Evolutionary conservation across 305 asterid species (phyloP), one percentile per base, ranked within the genome.

Genomic region (Coffea humblotiana): DNA sequence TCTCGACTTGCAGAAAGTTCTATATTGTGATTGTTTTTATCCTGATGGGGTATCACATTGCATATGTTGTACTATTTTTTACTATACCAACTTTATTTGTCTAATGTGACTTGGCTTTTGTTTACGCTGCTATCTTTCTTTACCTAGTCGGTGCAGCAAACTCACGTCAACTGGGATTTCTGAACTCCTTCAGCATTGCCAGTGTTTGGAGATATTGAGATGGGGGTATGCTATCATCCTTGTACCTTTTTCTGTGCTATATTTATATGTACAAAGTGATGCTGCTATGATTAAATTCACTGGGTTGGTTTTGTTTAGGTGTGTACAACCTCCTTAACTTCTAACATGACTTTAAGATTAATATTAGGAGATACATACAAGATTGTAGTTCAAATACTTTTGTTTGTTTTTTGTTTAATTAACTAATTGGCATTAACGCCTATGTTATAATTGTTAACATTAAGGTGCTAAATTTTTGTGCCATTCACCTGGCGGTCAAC

Each of bases 191-290:
- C 91, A 88, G 86, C 80, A 48, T 71, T 92, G 95, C 79, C 92
- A 82, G 65, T 90, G 95, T 35, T 90, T 95, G 78, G 92, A 90
- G 89, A 88, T 89, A 77, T 84, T 95, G 89, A 94, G 98, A 93
- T 95, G 98, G 99, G 98, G 99, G 99, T 95, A 93, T 61, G 79
- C 64, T 65, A 76, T 83, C 85, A 74, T 84, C 58, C 79, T 58
- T 52, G 18, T 25, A 65, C 72, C 63, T 12, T 40, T 6, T 82
- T 52, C 64, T 66, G 48, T 75, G 60, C 72, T 25, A 27, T 11
- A 70, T 67, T 64, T 58, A 2, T 21, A 5, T 23, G 19, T 23
- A 32, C 37, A 1, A 3, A 58, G n/a, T 25, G 19, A 48, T 21
- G 0, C 18, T 45, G 60, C 29, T 48, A 12, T 45, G n/a, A 23